Evolutionary conservation across 2,329 filamentous ascomycete genomes (phyloP).

Genomic region (Penicillium capsulatum): DNA sequence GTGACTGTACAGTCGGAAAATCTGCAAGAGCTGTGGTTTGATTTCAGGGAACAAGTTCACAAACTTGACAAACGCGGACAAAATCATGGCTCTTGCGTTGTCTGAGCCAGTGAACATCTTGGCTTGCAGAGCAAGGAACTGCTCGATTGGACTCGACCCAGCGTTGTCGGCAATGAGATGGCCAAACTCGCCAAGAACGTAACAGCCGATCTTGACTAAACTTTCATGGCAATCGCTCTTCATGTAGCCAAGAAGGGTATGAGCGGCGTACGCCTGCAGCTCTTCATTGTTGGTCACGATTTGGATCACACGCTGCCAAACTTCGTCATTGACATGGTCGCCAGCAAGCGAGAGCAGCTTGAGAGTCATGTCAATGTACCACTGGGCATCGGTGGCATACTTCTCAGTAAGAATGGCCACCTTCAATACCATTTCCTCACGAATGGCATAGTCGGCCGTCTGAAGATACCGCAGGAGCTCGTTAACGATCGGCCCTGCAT

Average conservation of each 20-base stretch:
- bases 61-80: slow-evolving; percentile 95
- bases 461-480: slow-evolving; percentile 93
- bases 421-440: slow-evolving; percentile 98
- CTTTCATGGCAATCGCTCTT: slow-evolving; percentile 96
- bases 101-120: slow-evolving; percentile 89
- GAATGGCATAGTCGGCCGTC: slow-evolving; percentile 93
- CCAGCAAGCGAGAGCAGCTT: slow-evolving; percentile 93
- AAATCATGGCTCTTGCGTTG: slow-evolving; percentile 83
- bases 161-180: slow-evolving; percentile 90
- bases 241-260: slow-evolving; percentile 87
- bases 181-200: slow-evolving; percentile 93
- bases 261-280: slow-evolving; percentile 90
- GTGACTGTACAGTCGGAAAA: slow-evolving; percentile 90
- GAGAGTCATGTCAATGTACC: slow-evolving; percentile 98
- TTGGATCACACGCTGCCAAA: slow-evolving; percentile 98
- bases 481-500: slow-evolving; percentile 86
- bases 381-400: slow-evolving; percentile 96
- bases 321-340: slow-evolving; percentile 97
- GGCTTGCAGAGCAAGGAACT: slow-evolving; percentile 84
- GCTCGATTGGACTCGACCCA: slow-evolving; percentile 93
- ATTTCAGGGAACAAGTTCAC: slow-evolving; percentile 98
- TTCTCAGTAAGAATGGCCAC: slow-evolving; percentile 98
- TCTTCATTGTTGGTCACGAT: slow-evolving; percentile 99
- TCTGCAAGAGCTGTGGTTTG: slow-evolving; percentile 85
- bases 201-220: slow-evolving; percentile 93